Conservation (phyloP, 2,329 filamentous ascomycete genomes). For the Coniella lustricola region DNA sequence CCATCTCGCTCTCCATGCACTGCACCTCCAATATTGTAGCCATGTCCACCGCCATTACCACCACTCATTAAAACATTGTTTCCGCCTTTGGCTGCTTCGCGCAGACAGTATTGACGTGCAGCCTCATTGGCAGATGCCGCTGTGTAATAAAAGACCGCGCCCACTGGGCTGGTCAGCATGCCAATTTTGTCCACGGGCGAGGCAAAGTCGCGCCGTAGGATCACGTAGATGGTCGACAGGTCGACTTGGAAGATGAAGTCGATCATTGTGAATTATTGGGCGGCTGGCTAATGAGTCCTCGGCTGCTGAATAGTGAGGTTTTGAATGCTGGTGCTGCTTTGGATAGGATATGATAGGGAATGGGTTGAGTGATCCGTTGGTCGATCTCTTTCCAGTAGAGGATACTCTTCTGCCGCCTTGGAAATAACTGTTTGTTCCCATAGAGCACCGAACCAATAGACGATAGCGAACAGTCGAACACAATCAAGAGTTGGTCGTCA, state of each 20-base stretch:
- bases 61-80: too few relatives aligned
- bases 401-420: too few relatives aligned
- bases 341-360: too few relatives aligned
- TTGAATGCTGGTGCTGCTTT: too few relatives aligned
- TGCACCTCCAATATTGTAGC: not conserved
- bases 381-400: too few relatives aligned
- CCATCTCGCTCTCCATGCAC: constrained; percentile 12
- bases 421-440: too few relatives aligned
- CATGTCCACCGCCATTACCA: not conserved
- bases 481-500: too few relatives aligned
- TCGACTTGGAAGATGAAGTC: constrained; percentile 16
- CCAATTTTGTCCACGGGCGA: constrained; percentile 4
- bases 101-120: constrained; percentile 9
- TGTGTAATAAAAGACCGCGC: constrained; percentile 10
- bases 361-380: too few relatives aligned
- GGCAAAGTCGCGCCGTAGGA: constrained; percentile 11
- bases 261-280: constrained; percentile 1
- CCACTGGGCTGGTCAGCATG: constrained; percentile 3
- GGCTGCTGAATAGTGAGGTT: too few relatives aligned
- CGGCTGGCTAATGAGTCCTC: too few relatives aligned
- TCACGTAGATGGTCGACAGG: constrained; percentile 12
- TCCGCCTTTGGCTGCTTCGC: constrained; percentile 6
- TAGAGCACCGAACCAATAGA: too few relatives aligned
- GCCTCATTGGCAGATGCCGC: constrained; percentile 12
- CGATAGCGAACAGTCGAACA: too few relatives aligned